These are phyloP conservation scores for Nitzschia palea DNA, from an alignment of 108 stramenopile genomes.

Conservation along the genomic window DNA sequence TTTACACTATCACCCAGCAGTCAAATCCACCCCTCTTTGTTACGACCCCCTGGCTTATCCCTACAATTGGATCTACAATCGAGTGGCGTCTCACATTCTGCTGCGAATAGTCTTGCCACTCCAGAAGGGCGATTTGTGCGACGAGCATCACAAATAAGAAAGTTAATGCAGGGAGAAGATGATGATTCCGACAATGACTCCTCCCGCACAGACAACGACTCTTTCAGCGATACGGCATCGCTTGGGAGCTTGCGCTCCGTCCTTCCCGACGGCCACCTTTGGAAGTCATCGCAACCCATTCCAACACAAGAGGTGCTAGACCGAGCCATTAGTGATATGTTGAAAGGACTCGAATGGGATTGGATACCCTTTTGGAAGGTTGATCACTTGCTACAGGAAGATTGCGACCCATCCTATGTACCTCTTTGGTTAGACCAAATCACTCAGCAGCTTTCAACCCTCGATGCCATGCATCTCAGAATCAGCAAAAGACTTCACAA, in stretches of 20 bases:
- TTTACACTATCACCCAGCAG: too few species aligned
- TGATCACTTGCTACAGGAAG: slow-evolving; percentile 13
- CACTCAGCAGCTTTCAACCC: slow-evolving; percentile 30
- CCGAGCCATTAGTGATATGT: slow-evolving; percentile 3
- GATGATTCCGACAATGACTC: too few species aligned
- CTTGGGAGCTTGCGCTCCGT: slow-evolving; percentile 7
- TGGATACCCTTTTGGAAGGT: slow-evolving; percentile 40
- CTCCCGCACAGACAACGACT: too few species aligned
- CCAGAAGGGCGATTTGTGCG: slow-evolving; percentile 32
- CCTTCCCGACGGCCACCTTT: neutral
- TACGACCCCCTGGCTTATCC: neutral
- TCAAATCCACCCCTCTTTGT: neutral
- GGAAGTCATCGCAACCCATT: neutral
- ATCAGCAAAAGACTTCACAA: slow-evolving; percentile 24
- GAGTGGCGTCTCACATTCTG: slow-evolving; percentile 5
- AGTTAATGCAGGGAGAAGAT: neutral
- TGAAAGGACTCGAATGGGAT: slow-evolving; percentile 36
- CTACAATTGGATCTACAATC: slow-evolving; percentile 3
- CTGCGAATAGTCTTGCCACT: slow-evolving; percentile 9
- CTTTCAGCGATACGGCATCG: neutral
- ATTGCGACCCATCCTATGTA: slow-evolving; percentile 14
- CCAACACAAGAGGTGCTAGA: slow-evolving; percentile 1
- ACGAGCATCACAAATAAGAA: slow-evolving; percentile 4
- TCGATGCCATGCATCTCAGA: slow-evolving; percentile 31
- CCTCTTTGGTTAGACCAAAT: slow-evolving; percentile 41